Evolutionary conservation across 2,329 filamentous ascomycete genomes (phyloP), one percentile per base, ranked within the genome.

Genomic region (Aspergillus puulaauensis): DNA sequence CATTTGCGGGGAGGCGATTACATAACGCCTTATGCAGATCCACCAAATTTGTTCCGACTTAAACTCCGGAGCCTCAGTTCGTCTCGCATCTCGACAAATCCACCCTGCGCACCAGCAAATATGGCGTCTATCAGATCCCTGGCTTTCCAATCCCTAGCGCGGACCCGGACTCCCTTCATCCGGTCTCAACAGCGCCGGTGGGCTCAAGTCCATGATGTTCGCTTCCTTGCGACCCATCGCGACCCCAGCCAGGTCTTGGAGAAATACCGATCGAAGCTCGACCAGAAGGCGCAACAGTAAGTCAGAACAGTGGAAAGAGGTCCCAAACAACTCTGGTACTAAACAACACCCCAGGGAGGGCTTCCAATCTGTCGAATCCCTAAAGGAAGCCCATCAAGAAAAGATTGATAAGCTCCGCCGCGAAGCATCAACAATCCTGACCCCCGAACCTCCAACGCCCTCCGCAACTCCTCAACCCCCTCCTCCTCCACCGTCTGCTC

Each of bases 201-300:
- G 89, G 93, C 93, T 2, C 91, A 91, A 68, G 92, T 97, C 31
- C 91, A 96, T 75, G 91, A 97, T 75, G 87, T 96, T 48, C 91
- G 93, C 63, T 96, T 93, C 80, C 84, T 96, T 46, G 89, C 89
- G 60, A 95, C 91, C 15, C 90, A 92, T 61, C 85, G 85, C 57
- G 80, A 85, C 57, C 82, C 87, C 47, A 73, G 70, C 23, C 82
- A 83, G 66, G 80, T 97, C 40, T 73, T 90, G 63, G 91, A 96
- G 63, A 96, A 90, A 75, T 99, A 99, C 80, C 86, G 85, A 66
- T 84, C 88, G 57, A 96, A 96, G 79, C 87, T 99, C 61, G 84
- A 90, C 64, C 79, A 83, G 63, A 97, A 96, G 77, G 93, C 91
- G 11, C 86, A 86, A 71, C 78, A 88, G 77, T 86, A 71, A 69